Evolutionary conservation across 345 rosid genomes (phyloP).

Genomic region (Brassica incana): DNA sequence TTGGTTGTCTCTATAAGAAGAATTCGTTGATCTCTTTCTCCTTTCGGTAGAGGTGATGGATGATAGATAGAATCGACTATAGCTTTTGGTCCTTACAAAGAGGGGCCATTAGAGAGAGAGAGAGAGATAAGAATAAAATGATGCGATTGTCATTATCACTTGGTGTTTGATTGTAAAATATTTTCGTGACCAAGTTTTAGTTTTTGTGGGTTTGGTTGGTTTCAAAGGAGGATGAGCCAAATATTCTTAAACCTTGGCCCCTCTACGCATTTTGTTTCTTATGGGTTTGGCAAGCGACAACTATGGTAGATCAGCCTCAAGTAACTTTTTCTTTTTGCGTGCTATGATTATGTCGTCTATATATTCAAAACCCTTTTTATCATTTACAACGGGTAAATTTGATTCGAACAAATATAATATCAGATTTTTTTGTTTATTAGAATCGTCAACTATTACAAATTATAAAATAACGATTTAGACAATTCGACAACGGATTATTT

Average conservation of each 20-base stretch:
- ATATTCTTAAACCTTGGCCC: slow-evolving; percentile 5
- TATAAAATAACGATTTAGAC: neutral
- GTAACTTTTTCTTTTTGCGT: neutral
- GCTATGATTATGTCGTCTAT: slow-evolving; percentile 23
- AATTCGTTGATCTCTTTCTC: slow-evolving; percentile 17
- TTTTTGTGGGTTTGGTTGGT: slow-evolving; percentile 35
- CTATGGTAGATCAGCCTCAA: slow-evolving; percentile 18
- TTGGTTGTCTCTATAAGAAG: slow-evolving; percentile 23
- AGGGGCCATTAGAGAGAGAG: slow-evolving; percentile 18
- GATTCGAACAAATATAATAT: neutral
- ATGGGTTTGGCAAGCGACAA: slow-evolving; percentile 25
- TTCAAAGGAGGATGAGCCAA: slow-evolving; percentile 28
- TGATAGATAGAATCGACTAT: slow-evolving; percentile 25
- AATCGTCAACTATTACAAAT: neutral
- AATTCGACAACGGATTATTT: neutral
- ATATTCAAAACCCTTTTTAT: neutral
- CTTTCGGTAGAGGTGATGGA: slow-evolving; percentile 33
- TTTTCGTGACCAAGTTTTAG: slow-evolving; percentile 23
- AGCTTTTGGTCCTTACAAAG: slow-evolving; percentile 39
- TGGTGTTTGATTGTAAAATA: slow-evolving; percentile 30
- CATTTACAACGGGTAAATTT: neutral
- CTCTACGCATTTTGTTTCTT: slow-evolving; percentile 6
- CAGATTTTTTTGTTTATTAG: neutral
- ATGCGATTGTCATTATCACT: slow-evolving; percentile 31
- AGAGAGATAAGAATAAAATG: slow-evolving; percentile 21